Base-by-base conservation (phyloP, 2,329 filamentous ascomycete species). In the Zasmidium citrigriseum region DNA sequence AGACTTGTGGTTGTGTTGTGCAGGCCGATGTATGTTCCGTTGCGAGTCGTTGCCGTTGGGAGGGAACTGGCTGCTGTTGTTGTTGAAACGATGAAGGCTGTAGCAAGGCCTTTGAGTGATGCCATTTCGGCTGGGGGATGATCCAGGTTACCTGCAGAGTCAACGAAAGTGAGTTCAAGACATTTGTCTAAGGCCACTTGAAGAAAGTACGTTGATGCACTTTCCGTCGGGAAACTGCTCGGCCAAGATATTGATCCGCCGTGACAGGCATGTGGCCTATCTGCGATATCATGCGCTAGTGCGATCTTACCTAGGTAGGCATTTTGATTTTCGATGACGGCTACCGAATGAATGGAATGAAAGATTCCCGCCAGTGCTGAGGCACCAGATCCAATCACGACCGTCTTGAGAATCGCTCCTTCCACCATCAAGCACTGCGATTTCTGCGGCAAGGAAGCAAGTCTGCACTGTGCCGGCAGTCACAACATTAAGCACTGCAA, bases 391-490 rank as follows among this genome's bases (percentile, higher is more conserved):
- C n/a, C n/a, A n/a, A n/a, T n/a, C n/a, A n/a, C n/a, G n/a, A n/a
- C n/a, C n/a, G n/a, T n/a, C n/a, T n/a, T n/a, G n/a, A n/a, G n/a
- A n/a, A n/a, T n/a, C n/a, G n/a, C n/a, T n/a, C n/a, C n/a, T n/a
- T n/a, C n/a, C 5, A 7, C 34, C 5, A 41, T 4, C 16, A 7
- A 7, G 5, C 18, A 48, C 34, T 54, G 51, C 38, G 51, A 38
- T 38, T 21, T 23, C 25, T 57, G 55, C 49, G 14, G n/a, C 38
- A 23, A 46, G 14, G 24, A 44, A 4, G 55, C 49, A 23, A 24
- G 49, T 5, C 80, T 64, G 1, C 77, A 80, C 62, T 81, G 79
- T 2, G 77, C 76, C 29, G 78, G 71, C 60, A 79, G 80, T 78
- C 78, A 80, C 61, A 75, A 79, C 3, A 80, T 66, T 9, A 80